These are phyloP conservation scores for Petunia hybrid DNA, from an alignment of 305 asterid genomes.

Conservation along the genomic window DNA sequence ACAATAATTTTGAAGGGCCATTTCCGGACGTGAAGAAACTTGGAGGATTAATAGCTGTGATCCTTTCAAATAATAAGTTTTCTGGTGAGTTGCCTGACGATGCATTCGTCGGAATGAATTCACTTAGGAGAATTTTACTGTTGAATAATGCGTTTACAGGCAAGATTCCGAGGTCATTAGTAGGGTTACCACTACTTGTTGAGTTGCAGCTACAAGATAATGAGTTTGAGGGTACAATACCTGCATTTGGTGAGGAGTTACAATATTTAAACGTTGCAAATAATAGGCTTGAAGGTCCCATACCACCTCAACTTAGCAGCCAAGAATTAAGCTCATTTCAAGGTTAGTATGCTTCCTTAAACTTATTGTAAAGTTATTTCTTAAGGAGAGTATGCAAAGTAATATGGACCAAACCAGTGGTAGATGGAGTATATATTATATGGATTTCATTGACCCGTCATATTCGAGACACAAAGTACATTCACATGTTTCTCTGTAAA, in stretches of 20 bases:
- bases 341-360: no score
- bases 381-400: no score
- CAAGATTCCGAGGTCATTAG: constrained; percentile 61
- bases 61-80: constrained; percentile 58
- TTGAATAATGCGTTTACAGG: constrained; percentile 58
- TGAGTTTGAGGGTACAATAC: constrained; percentile 62
- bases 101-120: constrained; percentile 63
- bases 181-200: constrained; percentile 51
- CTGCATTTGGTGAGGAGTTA: constrained; percentile 63
- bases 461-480: no score
- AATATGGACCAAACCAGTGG: no score
- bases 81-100: constrained; percentile 62
- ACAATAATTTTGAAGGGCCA: constrained; percentile 62
- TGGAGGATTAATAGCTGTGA: constrained; percentile 52
- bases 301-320: constrained; percentile 51
- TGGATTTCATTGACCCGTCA: no score
- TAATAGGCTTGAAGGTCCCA: constrained; percentile 62
- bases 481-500: no score
- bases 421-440: no score
- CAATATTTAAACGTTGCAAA: constrained; percentile 52
- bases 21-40: constrained; percentile 60
- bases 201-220: constrained; percentile 63
- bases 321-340: constrained; percentile 52
- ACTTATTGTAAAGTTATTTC: no score
- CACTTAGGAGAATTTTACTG: constrained; percentile 51